Base-by-base conservation (phyloP, 257 asterid species). In the Lycium barbarum region DNA sequence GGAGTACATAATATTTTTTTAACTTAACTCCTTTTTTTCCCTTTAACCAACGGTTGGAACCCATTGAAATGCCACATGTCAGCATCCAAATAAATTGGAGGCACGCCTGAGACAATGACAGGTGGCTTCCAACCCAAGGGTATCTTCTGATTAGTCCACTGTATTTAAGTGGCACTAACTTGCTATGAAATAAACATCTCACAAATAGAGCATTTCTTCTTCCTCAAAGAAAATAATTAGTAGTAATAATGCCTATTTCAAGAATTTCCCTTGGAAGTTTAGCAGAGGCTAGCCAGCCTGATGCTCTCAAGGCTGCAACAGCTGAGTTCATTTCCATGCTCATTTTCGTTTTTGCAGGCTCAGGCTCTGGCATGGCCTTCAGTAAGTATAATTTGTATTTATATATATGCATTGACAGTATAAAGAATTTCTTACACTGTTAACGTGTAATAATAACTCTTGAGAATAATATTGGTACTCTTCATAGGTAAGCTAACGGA, bases 281-380 rank as follows among this genome's bases (percentile, higher is more conserved):
- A 71, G 90, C 91, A 8, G 97, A 93, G 90, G 97, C 91, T 15
- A 86, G 88, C 87, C 83, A 91, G 83, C 97, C 98, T 1, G 97
- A 93, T 22, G 90, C 96, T 86, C 86, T 94, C 78, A 94, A 89
- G 85, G 97, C 98, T 0, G 98, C 96, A 70, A 83, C 91, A 43
- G 97, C 98, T 2, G 98, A 94, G 93, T 94, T 94, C 90, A 88
- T 94, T 58, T 94, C 97, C 1, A 94, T 90, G 96, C 89, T 94
- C 81, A 93, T 94, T 45, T 94, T 94, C 78, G 98, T 94, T 22
- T 94, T 94, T 72, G 97, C 98, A 33, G 98, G 98, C 4, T 88
- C 89, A 83, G 98, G 98, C 87, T 93, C 97, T 17, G 98, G 98
- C 93, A 92, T 94, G 97, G 98, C 98, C 35, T 93, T 93, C 85